These are phyloP conservation scores for Pholiota adiposa DNA, from an alignment of 1,284 basidiomycete genomes.

Conservation along the genomic window DNA sequence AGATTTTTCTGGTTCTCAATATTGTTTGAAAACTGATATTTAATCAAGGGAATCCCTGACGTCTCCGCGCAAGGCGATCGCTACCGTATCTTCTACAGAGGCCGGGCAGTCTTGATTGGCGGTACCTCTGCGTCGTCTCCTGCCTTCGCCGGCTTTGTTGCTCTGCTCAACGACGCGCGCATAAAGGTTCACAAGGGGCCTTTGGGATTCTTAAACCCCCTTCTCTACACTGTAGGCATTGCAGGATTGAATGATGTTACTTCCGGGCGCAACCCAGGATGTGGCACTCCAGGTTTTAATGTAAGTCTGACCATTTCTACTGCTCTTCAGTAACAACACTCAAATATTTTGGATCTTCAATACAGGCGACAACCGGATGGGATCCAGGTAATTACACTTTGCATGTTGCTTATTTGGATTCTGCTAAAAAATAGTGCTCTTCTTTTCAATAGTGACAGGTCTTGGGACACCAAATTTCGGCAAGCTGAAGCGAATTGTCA, in stretches of 20 bases:
- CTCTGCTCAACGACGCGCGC: conserved; percentile 67
- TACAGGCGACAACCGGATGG: conserved; percentile 49
- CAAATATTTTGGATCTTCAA: background rate
- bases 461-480: conserved; percentile 52
- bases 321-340: background rate
- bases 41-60: conserved; percentile 54
- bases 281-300: conserved; percentile 57
- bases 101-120: conserved; percentile 40
- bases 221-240: conserved; percentile 49
- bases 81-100: conserved; percentile 48
- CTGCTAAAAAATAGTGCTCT: background rate
- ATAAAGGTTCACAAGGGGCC: conserved; percentile 46
- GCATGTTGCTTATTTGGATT: background rate
- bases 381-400: conserved; percentile 41
- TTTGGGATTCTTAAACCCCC: conserved; percentile 66
- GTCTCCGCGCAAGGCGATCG: conserved; percentile 58
- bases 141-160: conserved; percentile 56
- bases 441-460: conserved; percentile 43
- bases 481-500: conserved; percentile 34
- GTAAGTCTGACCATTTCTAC: conserved; percentile 30
- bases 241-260: conserved; percentile 59
- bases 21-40: background rate
- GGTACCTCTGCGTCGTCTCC: conserved; percentile 66
- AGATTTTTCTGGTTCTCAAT: conserved; percentile 12
- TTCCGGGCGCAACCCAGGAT: conserved; percentile 55